These are phyloP conservation scores for Canariomyces notabilis DNA, from an alignment of 2,329 filamentous ascomycete genomes.

Conservation along the genomic window DNA sequence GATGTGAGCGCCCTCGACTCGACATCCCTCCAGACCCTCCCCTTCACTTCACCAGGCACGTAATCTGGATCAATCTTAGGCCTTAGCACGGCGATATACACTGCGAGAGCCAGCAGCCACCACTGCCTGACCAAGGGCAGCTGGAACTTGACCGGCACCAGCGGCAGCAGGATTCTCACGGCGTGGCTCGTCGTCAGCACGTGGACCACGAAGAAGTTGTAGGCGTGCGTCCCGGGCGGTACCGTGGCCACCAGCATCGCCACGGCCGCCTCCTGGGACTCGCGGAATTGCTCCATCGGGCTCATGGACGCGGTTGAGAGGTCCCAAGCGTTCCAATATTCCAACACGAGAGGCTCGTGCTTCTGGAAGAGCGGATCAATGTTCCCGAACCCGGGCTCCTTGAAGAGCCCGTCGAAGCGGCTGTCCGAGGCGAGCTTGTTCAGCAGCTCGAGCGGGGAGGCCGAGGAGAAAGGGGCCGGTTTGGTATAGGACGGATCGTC, in stretches of 20 bases:
- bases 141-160: conserved; percentile 69
- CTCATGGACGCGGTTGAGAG: conserved; percentile 45
- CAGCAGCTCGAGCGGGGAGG: conserved; percentile 66
- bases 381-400: conserved; percentile 54
- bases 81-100: conserved; percentile 71
- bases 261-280: conserved; percentile 59
- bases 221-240: conserved; percentile 53
- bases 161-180: conserved; percentile 75
- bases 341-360: conserved; percentile 65
- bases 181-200: conserved; percentile 83
- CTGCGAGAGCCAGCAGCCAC: conserved; percentile 76
- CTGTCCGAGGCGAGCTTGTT: conserved; percentile 63
- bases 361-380: conserved; percentile 63
- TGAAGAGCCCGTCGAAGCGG: conserved; percentile 63
- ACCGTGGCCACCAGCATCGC: conserved; percentile 60
- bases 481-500: conserved; percentile 68
- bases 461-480: conserved; percentile 53
- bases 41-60: conserved; percentile 57
- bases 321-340: conserved; percentile 89
- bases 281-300: conserved; percentile 67
- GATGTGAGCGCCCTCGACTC: conserved; percentile 65
- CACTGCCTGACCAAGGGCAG: conserved; percentile 73
- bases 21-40: conserved; percentile 72
- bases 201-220: conserved; percentile 81
- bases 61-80: conserved; percentile 65